These are phyloP conservation scores for Cercospora sp. DNA, from an alignment of 2,329 filamentous ascomycete species.

Conservation along the genomic window DNA sequence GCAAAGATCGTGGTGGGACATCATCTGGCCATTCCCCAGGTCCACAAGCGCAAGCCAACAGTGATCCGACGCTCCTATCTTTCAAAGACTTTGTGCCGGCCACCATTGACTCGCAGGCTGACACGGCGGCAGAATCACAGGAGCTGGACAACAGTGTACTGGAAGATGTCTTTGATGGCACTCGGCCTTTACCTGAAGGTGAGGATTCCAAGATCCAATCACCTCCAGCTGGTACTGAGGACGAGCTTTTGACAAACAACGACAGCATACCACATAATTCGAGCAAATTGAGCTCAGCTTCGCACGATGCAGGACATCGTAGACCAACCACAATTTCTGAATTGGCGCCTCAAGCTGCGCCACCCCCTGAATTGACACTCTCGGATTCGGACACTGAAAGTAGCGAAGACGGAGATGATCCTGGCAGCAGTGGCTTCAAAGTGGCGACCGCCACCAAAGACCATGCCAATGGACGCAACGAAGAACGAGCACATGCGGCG, in stretches of 20 bases:
- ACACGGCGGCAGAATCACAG: not conserved
- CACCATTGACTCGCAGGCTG: not conserved
- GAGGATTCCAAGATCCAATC: constrained; percentile 19
- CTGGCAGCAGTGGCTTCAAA: not conserved
- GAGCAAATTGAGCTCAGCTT: constrained; percentile 1
- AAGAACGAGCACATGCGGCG: not conserved
- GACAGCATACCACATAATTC: constrained; percentile 17
- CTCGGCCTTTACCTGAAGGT: constrained; percentile 27
- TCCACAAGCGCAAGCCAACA: constrained; percentile 6
- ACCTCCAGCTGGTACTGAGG: not conserved
- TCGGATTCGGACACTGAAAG: constrained; percentile 8
- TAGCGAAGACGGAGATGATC: constrained; percentile 10
- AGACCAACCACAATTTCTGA: not conserved
- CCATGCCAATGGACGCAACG: not conserved
- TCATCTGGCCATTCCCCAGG: constrained; percentile 11
- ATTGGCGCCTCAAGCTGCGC: not conserved
- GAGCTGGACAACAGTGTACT: constrained; percentile 7
- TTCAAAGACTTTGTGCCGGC: not conserved
- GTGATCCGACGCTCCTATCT: not conserved
- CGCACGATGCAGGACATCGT: not conserved
- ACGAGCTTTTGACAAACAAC: constrained; percentile 20
- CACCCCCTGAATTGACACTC: constrained; percentile 2
- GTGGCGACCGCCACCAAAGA: not conserved
- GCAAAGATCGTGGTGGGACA: constrained; percentile 15
- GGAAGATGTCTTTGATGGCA: constrained; percentile 24